Evolutionary conservation across 306 rosid species (phyloP).

Genomic region (Cucumis sativus): Cucumber_9930_V3 NC_026655.2:14457001-14457500

Average conservation of each 20-base stretch:
- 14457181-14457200: constrained; percentile 11
- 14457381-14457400: constrained; percentile 1
- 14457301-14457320: constrained; percentile 71
- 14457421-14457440: not conserved
- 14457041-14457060: constrained; percentile 11
- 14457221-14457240: not conserved
- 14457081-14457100: constrained; percentile 14
- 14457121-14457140: not conserved
- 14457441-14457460: constrained; percentile 3
- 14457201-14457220: constrained; percentile 6
- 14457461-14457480: not conserved
- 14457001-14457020: constrained; percentile 1
- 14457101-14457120: not conserved
- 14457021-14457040: constrained; percentile 6
- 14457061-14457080: constrained; percentile 12
- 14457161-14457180: not conserved
- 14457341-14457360: constrained; percentile 7
- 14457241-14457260: constrained; percentile 9
- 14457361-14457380: constrained; percentile 13
- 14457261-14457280: constrained; percentile 3
- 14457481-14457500: not conserved
- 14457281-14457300: constrained; percentile 33
- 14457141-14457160: not conserved
- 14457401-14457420: not conserved
- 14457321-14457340: constrained; percentile 26